Evolutionary conservation across 805 yeast genomes (phyloP).

Genomic region (Cyberlindnera misumaiensis): DNA sequence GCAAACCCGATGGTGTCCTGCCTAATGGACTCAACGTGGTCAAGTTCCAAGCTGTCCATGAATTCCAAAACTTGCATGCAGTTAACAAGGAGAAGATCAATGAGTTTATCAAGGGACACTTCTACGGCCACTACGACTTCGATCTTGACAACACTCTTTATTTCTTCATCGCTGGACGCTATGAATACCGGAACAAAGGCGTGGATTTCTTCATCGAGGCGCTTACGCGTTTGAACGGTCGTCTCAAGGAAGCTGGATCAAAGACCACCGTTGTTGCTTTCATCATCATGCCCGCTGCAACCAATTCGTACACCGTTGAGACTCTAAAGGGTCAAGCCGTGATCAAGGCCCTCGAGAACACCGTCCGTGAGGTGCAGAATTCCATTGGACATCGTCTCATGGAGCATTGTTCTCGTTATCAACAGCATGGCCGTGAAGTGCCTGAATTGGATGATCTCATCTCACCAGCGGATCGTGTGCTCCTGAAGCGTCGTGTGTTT

Average conservation of each 20-base stretch:
- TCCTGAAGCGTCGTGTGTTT: slow-evolving; percentile 84
- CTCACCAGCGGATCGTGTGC: slow-evolving; percentile 80
- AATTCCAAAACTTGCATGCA: slow-evolving; percentile 95
- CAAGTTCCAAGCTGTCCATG: slow-evolving; percentile 95
- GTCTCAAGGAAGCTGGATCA: slow-evolving; percentile 72
- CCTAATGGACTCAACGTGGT: slow-evolving; percentile 96
- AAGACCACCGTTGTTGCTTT: slow-evolving; percentile 94
- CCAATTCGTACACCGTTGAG: slow-evolving; percentile 91
- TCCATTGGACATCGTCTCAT: slow-evolving; percentile 81
- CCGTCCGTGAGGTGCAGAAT: slow-evolving; percentile 82
- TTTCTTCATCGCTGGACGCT: slow-evolving; percentile 95
- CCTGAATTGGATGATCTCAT: slow-evolving; percentile 79
- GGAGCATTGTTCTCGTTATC: slow-evolving; percentile 79
- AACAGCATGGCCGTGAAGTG: slow-evolving; percentile 52
- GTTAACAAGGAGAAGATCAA: slow-evolving; percentile 83
- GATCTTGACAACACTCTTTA: slow-evolving; percentile 90
- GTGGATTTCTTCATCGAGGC: slow-evolving; percentile 93
- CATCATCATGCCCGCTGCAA: slow-evolving; percentile 95
- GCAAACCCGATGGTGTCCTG: slow-evolving; percentile 96
- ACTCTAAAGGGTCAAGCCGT: slow-evolving; percentile 96
- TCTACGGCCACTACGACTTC: slow-evolving; percentile 94
- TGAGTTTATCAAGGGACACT: slow-evolving; percentile 94
- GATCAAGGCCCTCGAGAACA: slow-evolving; percentile 79
- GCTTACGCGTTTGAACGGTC: slow-evolving; percentile 84
- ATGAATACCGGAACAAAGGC: slow-evolving; percentile 95